These are phyloP conservation scores for Urtica urens DNA, from an alignment of 306 rosid genomes.

Conservation along the genomic window DNA sequence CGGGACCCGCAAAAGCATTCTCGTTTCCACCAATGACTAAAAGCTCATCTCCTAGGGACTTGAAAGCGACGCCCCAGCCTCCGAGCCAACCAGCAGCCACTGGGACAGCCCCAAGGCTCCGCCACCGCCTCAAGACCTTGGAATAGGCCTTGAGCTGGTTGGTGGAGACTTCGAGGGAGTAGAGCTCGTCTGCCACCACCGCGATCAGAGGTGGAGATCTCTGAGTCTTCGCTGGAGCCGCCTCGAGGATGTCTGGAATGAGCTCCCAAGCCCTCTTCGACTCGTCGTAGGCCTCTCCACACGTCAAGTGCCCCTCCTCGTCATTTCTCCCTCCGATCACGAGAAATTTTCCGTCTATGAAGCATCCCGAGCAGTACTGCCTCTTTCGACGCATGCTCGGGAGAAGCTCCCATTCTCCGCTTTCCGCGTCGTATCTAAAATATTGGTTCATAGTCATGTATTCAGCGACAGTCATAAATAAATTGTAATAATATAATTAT, in stretches of 20 bases:
- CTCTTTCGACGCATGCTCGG: constrained; percentile 52
- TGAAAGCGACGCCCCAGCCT: constrained; percentile 88
- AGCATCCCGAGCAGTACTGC: constrained; percentile 59
- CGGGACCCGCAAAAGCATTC: constrained; percentile 11
- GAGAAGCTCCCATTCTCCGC: constrained; percentile 42
- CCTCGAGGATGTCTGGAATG: constrained; percentile 45
- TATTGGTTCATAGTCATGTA: too few relatives aligned
- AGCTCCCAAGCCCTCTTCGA: constrained; percentile 44
- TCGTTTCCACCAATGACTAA: constrained; percentile 55
- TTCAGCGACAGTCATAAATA: too few relatives aligned
- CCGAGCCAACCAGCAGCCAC: constrained; percentile 46
- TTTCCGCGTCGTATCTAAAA: constrained; percentile 43
- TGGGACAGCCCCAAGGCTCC: constrained; percentile 51
- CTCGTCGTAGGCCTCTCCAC: constrained; percentile 57
- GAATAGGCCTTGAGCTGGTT: constrained; percentile 57
- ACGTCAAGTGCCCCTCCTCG: constrained; percentile 29
- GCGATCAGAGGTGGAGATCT: constrained; percentile 71
- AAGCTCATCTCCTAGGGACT: constrained; percentile 62
- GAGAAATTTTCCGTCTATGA: constrained; percentile 58
- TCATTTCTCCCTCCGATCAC: constrained; percentile 69
- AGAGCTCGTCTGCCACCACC: constrained; percentile 52
- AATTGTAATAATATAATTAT: too few relatives aligned
- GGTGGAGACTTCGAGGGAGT: constrained; percentile 40
- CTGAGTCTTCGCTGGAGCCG: constrained; percentile 16
- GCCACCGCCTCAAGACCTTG: constrained; percentile 47